phyloP scores from a whole-genome alignment of 2,329 filamentous ascomycete genomes.

The Verticillium nonalfalfae region DNA sequence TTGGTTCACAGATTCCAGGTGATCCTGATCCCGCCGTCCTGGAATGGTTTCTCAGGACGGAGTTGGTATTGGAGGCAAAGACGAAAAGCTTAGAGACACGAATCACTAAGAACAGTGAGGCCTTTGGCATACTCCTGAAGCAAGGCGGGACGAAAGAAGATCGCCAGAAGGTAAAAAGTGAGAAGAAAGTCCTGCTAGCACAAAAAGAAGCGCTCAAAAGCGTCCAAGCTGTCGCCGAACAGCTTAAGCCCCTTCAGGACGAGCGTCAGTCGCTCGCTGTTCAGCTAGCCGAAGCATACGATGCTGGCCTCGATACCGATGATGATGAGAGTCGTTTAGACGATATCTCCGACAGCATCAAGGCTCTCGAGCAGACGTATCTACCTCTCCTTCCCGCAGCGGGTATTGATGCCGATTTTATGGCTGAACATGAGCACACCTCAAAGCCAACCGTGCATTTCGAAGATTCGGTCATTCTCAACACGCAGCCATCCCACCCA shows the following conservation, averaged over 20 bases:
- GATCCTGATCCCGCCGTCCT: conserved; percentile 3
- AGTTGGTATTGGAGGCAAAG: conserved; percentile 25
- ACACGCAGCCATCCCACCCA: conserved; percentile 14
- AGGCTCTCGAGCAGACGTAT: conserved; percentile 31
- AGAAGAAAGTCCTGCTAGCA: conserved; percentile 39
- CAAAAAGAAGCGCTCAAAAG: conserved; percentile 37
- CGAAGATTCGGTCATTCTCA: conserved; percentile 16
- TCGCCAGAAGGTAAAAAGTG: conserved; percentile 39
- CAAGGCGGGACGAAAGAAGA: conserved; percentile 38
- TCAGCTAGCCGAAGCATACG: conserved; percentile 43
- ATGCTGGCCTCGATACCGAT: conserved; percentile 42
- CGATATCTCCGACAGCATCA: conserved; percentile 35
- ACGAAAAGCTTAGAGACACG: conserved; percentile 31
- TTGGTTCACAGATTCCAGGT: neutral
- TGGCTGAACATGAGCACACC: conserved; percentile 18
- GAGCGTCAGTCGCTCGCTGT: conserved; percentile 39
- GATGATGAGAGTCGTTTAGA: conserved; percentile 45
- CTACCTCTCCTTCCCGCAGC: conserved; percentile 33
- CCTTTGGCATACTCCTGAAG: conserved; percentile 40
- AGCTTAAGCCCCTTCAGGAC: conserved; percentile 32
- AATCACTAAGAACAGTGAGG: conserved; percentile 39
- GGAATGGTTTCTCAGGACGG: conserved; percentile 19
- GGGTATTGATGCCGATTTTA: conserved; percentile 36
- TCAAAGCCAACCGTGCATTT: neutral
- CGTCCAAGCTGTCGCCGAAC: conserved; percentile 32